phyloP scores from a whole-genome alignment of 2,329 filamentous ascomycete species.

The Byssochlamys sp. region DNA sequence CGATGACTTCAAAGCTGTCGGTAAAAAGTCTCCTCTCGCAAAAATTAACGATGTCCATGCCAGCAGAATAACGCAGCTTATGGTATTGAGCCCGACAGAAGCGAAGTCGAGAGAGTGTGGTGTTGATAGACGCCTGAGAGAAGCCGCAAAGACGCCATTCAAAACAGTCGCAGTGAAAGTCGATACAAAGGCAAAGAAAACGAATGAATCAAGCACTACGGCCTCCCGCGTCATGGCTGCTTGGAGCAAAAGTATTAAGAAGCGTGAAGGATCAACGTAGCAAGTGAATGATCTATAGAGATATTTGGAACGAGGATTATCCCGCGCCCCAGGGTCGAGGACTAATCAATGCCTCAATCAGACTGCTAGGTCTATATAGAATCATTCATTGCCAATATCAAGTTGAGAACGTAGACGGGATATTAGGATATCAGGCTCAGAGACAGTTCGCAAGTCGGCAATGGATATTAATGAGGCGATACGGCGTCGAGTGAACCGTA shows the following conservation, averaged over 20 bases:
- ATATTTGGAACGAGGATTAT: background rate
- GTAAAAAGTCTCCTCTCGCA: constrained; percentile 8
- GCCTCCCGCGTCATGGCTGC: background rate
- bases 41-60: constrained; percentile 13
- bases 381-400: background rate
- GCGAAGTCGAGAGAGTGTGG: constrained; percentile 14
- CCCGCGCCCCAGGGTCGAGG: background rate
- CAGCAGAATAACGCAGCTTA: constrained; percentile 15
- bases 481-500: background rate
- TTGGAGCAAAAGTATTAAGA: background rate
- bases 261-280: background rate
- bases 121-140: constrained; percentile 11
- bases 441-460: background rate
- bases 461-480: background rate
- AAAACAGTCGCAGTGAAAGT: constrained; percentile 19
- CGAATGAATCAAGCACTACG: background rate
- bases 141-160: constrained; percentile 19
- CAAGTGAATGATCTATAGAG: background rate
- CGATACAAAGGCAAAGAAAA: constrained; percentile 9
- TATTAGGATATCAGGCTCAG: background rate
- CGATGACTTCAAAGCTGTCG: constrained; percentile 9
- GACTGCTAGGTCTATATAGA: background rate
- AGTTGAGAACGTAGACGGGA: background rate
- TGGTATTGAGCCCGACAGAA: constrained; percentile 15
- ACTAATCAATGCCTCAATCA: background rate